A percentile compares a stretch with the other conserved stretches of the same genome.
phyloP scores from a whole-genome alignment of 1,284 basidiomycete species.

The Schizopora paradoxa region DNA sequence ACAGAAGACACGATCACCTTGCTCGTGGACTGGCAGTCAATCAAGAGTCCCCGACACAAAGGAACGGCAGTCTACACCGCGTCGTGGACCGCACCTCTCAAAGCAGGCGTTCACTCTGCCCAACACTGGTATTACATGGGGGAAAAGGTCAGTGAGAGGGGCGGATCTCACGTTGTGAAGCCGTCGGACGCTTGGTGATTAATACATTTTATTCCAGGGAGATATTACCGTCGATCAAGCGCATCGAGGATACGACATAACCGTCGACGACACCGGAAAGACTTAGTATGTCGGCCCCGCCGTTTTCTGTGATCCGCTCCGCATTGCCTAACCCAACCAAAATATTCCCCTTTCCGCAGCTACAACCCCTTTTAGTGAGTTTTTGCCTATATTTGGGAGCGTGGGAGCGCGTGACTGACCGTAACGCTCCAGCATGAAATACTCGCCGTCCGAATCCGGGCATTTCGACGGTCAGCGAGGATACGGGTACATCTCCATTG shows the following conservation, averaged over 20 bases:
- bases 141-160: slow-evolving; percentile 54
- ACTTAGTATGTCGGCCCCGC: slow-evolving; percentile 38
- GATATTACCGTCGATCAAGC: slow-evolving; percentile 92
- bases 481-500: slow-evolving; percentile 87
- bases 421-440: slow-evolving; percentile 68
- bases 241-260: slow-evolving; percentile 86
- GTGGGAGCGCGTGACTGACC: neutral
- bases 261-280: slow-evolving; percentile 79
- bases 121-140: slow-evolving; percentile 96
- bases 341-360: slow-evolving; percentile 21
- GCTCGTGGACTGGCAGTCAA: slow-evolving; percentile 87
- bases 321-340: neutral
- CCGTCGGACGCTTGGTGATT: slow-evolving; percentile 7
- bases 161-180: slow-evolving; percentile 5
- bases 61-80: slow-evolving; percentile 89
- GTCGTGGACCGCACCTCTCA: slow-evolving; percentile 81
- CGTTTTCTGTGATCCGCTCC: neutral
- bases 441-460: slow-evolving; percentile 85
- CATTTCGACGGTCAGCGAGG: slow-evolving; percentile 91
- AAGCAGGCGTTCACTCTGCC: slow-evolving; percentile 75
- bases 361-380: slow-evolving; percentile 89
- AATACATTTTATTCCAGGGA: slow-evolving; percentile 43
- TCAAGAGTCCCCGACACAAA: slow-evolving; percentile 60
- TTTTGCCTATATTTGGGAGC: slow-evolving; percentile 1
- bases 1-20: slow-evolving; percentile 96